Evolutionary conservation across 495 filamentous ascomycete genomes (phyloP).

Genomic region (Aspergillus ostianus): DNA sequence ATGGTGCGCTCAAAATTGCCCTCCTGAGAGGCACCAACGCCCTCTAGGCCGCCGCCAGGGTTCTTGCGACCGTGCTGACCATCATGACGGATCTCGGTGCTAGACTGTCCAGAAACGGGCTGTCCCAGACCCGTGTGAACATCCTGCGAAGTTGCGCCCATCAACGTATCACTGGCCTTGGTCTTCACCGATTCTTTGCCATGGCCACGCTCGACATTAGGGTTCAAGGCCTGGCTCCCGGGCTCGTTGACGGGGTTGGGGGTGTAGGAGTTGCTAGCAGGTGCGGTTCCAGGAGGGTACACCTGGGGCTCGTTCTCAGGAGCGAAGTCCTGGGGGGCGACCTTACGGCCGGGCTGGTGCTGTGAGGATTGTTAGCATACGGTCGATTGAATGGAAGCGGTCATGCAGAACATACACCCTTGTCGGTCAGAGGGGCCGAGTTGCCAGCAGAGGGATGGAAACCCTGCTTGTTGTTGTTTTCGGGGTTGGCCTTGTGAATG

Average conservation of each 20-base stretch:
- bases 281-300: slow-evolving; percentile 63
- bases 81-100: slow-evolving; percentile 54
- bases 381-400: background rate
- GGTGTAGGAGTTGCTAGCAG: slow-evolving; percentile 56
- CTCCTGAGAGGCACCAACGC: slow-evolving; percentile 45
- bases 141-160: slow-evolving; percentile 61
- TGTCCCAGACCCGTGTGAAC: slow-evolving; percentile 61
- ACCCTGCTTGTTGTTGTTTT: slow-evolving; percentile 12
- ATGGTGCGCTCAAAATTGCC: slow-evolving; percentile 28
- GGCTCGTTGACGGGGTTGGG: slow-evolving; percentile 50
- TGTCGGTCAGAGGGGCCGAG: slow-evolving; percentile 50
- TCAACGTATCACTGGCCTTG: slow-evolving; percentile 52
- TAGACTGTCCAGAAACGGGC: slow-evolving; percentile 61
- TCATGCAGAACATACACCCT: slow-evolving; percentile 50
- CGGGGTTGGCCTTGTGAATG: slow-evolving; percentile 8
- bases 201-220: slow-evolving; percentile 35
- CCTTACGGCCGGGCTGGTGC: slow-evolving; percentile 65
- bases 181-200: slow-evolving; percentile 43
- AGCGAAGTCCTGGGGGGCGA: slow-evolving; percentile 54
- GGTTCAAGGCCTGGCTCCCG: slow-evolving; percentile 48
- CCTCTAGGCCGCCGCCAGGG: slow-evolving; percentile 51
- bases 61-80: slow-evolving; percentile 53
- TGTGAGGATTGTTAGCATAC: slow-evolving; percentile 25
- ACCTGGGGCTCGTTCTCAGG: slow-evolving; percentile 64
- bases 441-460: slow-evolving; percentile 40